Conservation (phyloP, 805 yeast genomes). For the Debaryomyces castellii region DNA sequence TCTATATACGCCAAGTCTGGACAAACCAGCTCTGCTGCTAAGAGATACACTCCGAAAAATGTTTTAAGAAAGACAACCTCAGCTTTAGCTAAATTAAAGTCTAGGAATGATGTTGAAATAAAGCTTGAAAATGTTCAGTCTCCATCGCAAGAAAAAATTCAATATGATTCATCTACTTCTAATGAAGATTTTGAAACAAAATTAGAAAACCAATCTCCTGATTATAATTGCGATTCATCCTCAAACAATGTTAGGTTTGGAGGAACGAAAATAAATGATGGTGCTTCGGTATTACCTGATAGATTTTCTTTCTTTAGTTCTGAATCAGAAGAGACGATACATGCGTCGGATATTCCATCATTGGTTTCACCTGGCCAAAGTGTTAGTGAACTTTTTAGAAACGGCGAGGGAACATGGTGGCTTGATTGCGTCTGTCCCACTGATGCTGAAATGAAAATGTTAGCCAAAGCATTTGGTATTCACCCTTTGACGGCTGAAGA, state of each 20-base stretch:
- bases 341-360: conserved; percentile 83
- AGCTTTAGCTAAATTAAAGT: conserved; percentile 5
- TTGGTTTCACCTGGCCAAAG: conserved; percentile 64
- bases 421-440: conserved; percentile 92
- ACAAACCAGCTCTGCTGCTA: conserved; percentile 52
- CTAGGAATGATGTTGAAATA: conserved; percentile 2
- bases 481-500: conserved; percentile 98
- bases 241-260: conserved; percentile 42
- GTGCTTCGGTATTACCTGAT: conserved; percentile 50
- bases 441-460: conserved; percentile 88
- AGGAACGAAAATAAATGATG: conserved; percentile 31
- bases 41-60: conserved; percentile 60
- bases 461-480: conserved; percentile 92
- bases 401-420: conserved; percentile 90
- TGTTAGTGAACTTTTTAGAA: conserved; percentile 66
- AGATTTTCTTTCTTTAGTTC: conserved; percentile 82
- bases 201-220: conserved; percentile 7
- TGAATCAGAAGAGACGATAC: conserved; percentile 82
- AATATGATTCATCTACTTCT: conserved; percentile 21
- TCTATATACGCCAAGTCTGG: conserved; percentile 15
- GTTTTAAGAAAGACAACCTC: conserved; percentile 18
- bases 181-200: conserved; percentile 16
- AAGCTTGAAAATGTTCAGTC: conserved; percentile 2
- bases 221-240: conserved; percentile 12
- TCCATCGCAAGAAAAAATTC: conserved; percentile 7